Percentiles rank a stretch among this genome's conserved stretches.
phyloP scores from a whole-genome alignment of 2,329 filamentous ascomycete genomes.

The Alternaria triticina region DNA sequence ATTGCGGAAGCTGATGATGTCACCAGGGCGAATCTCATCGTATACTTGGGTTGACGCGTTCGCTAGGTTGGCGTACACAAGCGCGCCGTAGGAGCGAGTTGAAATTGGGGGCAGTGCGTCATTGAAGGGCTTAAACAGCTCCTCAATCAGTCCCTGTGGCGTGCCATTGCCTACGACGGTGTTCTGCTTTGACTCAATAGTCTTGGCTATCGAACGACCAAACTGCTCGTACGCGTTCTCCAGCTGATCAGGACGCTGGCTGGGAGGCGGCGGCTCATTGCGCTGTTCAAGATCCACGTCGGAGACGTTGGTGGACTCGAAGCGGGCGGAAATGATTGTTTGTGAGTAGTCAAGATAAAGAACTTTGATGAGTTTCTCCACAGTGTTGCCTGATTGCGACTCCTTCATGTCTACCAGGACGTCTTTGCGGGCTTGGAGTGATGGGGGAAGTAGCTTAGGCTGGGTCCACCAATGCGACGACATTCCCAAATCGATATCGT shows the following conservation, averaged over 20 bases:
- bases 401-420: conserved; percentile 84
- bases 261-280: conserved; percentile 81
- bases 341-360: conserved; percentile 97
- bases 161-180: conserved; percentile 84
- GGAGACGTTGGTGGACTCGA: conserved; percentile 74
- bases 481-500: conserved; percentile 79
- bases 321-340: conserved; percentile 82
- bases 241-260: conserved; percentile 88
- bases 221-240: conserved; percentile 84
- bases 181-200: conserved; percentile 75
- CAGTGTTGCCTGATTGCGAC: conserved; percentile 72
- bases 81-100: conserved; percentile 85
- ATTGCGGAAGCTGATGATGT: conserved; percentile 92
- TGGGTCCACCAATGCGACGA: conserved; percentile 87
- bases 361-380: conserved; percentile 84
- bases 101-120: conserved; percentile 83
- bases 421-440: conserved; percentile 82
- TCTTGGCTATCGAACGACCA: conserved; percentile 77
- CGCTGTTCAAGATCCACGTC: conserved; percentile 82
- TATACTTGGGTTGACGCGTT: conserved; percentile 90
- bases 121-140: conserved; percentile 75
- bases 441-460: conserved; percentile 77
- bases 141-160: conserved; percentile 75
- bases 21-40: conserved; percentile 91
- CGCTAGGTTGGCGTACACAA: conserved; percentile 93